Evolutionary conservation across 1,139 yeast genomes (phyloP), one percentile per base, ranked within the genome.

Genomic region (Suhomyces guaymorum): DNA sequence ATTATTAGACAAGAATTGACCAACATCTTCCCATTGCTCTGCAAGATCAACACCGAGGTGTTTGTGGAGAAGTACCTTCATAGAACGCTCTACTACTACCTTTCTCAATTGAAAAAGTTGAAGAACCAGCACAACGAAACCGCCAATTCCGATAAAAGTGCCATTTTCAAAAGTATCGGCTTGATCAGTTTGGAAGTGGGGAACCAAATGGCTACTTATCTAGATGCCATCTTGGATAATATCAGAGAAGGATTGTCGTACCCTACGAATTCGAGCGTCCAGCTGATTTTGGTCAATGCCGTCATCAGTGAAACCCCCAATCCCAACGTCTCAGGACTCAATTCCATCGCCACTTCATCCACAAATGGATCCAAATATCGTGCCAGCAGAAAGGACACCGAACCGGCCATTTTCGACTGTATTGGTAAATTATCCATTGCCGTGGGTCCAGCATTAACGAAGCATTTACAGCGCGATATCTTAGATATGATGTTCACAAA

Each of bases 381-480:
- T 27, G 80, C 80, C 33, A 66, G 70, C 22, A 71, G 84, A 44
- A 82, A 79, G 51, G 92, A 84, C 33, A 82, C 86, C 27, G 96
- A 88, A 47, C 84, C 89, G 0, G 90, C 96, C 1, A 80, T 92
- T 15, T 92, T 90, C 51, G 89, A 85, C 48, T 92, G 97, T 55
- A 75, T 92, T 32, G 88, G 95, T 0, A 85, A 87, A 61, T 66
- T 92, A 31, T 90, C 96, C 0, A 74, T 76, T 15, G 95, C 97
- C 0, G 89, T 90, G 9, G 97, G 97, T 0, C 95, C 96, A n/a
- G 95, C 96, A 1, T 68, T 92, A 35, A 85, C 97, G 0, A 90
- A 90, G 54, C 92, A 88, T 54, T 66, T 92, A 42, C 92, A 89
- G 46, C 73, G 83, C 44, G 95, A 88, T 50, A 75, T 90, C 15